A percentile compares a stretch with the other conserved stretches of the same genome.
Conservation (phyloP, 345 rosid species). For the Orychophragmus violaceus region DNA sequence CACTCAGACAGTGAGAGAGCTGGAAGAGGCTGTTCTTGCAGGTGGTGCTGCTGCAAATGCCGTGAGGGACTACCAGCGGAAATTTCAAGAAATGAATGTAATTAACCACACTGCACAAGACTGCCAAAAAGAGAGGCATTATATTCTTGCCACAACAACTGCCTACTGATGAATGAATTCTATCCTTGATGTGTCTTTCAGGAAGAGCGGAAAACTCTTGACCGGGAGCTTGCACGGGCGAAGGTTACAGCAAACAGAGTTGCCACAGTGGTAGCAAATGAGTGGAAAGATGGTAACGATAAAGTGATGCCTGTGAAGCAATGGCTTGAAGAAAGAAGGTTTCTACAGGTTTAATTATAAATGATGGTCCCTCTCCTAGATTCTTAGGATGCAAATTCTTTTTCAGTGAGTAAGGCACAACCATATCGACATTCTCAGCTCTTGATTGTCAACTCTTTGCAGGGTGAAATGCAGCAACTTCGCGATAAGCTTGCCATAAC, state of each 20-base stretch:
- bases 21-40: constrained; percentile 99
- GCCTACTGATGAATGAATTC: background rate
- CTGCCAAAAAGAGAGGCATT: background rate
- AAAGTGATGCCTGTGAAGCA: constrained; percentile 99
- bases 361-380: constrained; percentile 5
- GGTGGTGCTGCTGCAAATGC: constrained; percentile 99
- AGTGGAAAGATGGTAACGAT: constrained; percentile 99
- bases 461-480: constrained; percentile 99
- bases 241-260: constrained; percentile 98
- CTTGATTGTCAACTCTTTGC: constrained; percentile 5
- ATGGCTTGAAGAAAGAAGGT: constrained; percentile 97
- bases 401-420: background rate
- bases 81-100: constrained; percentile 99
- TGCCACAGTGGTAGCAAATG: constrained; percentile 98
- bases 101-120: constrained; percentile 3
- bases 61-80: constrained; percentile 95
- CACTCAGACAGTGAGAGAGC: constrained; percentile 93
- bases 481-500: constrained; percentile 84
- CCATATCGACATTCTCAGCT: constrained; percentile 8
- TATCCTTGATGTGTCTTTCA: constrained; percentile 26
- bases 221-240: constrained; percentile 96
- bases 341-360: constrained; percentile 65
- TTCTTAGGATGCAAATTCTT: background rate
- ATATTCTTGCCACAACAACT: background rate
- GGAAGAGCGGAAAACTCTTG: constrained; percentile 98